Evolutionary conservation across 1,284 basidiomycete genomes (phyloP).

Genomic region (Quambalaria eucalypti): DNA sequence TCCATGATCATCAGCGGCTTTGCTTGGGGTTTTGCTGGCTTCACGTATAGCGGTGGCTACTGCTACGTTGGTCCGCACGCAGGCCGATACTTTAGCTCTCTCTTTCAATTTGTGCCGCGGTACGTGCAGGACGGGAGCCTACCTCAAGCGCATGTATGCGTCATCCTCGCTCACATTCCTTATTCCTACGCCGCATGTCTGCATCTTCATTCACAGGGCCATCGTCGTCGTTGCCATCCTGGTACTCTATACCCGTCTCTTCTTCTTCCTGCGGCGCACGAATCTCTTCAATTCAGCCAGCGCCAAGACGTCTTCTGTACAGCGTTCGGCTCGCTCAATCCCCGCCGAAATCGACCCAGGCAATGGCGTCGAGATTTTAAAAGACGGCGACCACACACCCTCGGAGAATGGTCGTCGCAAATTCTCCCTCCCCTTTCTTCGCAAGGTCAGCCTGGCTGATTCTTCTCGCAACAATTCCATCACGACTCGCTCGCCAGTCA

Average conservation of each 20-base stretch:
- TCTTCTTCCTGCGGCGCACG: constrained; percentile 36
- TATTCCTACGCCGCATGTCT: background rate
- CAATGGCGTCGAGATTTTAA: background rate
- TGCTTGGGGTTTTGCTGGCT: constrained; percentile 21
- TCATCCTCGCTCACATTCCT: background rate
- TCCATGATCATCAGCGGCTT: constrained; percentile 23
- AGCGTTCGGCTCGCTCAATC: no score
- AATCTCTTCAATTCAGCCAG: constrained; percentile 32
- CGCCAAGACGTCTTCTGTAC: no score
- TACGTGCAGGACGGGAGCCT: background rate
- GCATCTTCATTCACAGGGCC: constrained; percentile 1
- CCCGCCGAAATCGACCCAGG: background rate
- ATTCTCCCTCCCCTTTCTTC: background rate
- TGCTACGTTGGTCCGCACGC: constrained; percentile 16
- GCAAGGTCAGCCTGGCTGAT: no score
- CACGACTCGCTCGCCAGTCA: no score
- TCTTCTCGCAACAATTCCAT: no score
- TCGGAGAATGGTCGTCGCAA: background rate
- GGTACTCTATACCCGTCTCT: constrained; percentile 38
- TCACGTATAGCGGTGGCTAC: constrained; percentile 27
- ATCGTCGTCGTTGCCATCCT: constrained; percentile 29
- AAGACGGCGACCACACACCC: background rate
- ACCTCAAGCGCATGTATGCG: background rate
- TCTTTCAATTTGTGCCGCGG: constrained; percentile 31
- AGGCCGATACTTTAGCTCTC: constrained; percentile 14